These are phyloP conservation scores for Saccharomycopsis phalli DNA, from an alignment of 1,139 yeast species.

Conservation along the genomic window DNA sequence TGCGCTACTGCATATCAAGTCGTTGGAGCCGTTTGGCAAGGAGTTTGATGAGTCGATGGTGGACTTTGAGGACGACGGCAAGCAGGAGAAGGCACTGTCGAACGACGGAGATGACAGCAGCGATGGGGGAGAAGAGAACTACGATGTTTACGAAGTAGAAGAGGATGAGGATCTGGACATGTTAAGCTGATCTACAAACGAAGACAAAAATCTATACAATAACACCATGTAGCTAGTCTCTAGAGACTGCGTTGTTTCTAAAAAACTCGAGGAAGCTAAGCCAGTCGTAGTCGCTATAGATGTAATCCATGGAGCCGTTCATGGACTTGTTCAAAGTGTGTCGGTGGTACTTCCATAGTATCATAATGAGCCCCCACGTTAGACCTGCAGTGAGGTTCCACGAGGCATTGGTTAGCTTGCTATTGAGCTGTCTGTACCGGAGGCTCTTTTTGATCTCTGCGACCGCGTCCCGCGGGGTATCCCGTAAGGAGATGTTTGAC, in stretches of 20 bases:
- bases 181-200: background rate
- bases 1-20: slow-evolving; percentile 2
- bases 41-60: background rate
- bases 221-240: no score
- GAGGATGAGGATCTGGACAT: background rate
- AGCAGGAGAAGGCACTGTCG: background rate
- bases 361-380: slow-evolving; percentile 18
- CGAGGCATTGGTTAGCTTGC: background rate
- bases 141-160: background rate
- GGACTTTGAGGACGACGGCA: background rate
- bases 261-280: slow-evolving; percentile 2
- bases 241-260: background rate
- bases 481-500: background rate
- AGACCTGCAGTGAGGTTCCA: slow-evolving; percentile 15
- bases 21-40: background rate
- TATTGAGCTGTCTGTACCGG: slow-evolving; percentile 1
- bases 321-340: slow-evolving; percentile 10
- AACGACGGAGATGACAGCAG: background rate
- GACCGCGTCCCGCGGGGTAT: background rate
- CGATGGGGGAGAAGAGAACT: background rate
- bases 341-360: slow-evolving; percentile 10
- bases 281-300: slow-evolving; percentile 11
- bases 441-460: background rate
- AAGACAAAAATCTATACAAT: background rate
- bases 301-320: slow-evolving; percentile 17